Evolutionary conservation across 2,329 filamentous ascomycete species (phyloP), one percentile per base, ranked within the genome.

Genomic region (Cladophialophora chaetospira): DNA sequence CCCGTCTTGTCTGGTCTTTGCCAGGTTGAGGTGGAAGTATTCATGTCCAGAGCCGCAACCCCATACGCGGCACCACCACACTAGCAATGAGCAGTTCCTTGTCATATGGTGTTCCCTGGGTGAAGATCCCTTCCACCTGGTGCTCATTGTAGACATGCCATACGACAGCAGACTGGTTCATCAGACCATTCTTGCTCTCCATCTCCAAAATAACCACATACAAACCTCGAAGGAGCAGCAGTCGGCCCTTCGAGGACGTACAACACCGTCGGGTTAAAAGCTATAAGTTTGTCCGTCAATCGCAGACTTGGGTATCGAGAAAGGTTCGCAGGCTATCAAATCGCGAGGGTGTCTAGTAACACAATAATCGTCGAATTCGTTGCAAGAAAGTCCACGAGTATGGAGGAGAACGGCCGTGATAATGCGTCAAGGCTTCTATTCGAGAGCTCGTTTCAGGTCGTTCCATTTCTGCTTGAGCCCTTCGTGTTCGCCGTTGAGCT

Each of bases 401-500:
- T 31, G 5, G 38, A 10, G 2, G 17, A 21, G 2, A 13, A 33
- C 15, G 15, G 40, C 28, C 28, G 17, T 28, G 33, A 40, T 17
- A 29, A 5, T 36, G 26, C 28, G 23, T 42, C 26, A 50, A 19
- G 44, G 21, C 2, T n/a, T 36, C 51, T 44, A 76, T 49, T 76
- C 80, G 49, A 84, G 75, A 40, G 81, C 80, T 66, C 79, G 82
- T 60, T 78, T 78, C 50, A 93, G 77, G 66, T 93, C 89, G 48
- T 82, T 84, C 88, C 88, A 92, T 75, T 88, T 91, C 66, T 88
- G 84, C 61, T 79, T 85, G 40, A 93, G 81, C 5, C 83, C 82
- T 72, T 93, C 89, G 67, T 92, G 84, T 58, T 78, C 72, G 55
- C 73, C 76, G 67, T 88, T 88, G 64, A 90, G 82, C 88, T 91